Conservation (phyloP, 2,329 filamentous ascomycete genomes). For the Trichoderma sp. region DNA sequence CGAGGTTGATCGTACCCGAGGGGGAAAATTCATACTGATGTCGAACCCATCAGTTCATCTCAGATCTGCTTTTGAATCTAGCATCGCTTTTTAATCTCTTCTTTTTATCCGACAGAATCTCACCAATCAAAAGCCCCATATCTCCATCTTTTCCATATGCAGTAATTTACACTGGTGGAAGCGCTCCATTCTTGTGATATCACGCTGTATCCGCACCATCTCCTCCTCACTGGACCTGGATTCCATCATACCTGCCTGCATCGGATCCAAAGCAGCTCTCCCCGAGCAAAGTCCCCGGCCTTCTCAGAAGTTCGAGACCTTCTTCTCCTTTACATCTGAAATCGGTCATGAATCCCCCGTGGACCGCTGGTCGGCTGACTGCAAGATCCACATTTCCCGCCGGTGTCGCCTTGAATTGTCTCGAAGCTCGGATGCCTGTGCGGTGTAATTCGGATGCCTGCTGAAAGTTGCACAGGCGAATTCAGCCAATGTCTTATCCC, state of each 20-base stretch:
- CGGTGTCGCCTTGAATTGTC: slow-evolving; percentile 13
- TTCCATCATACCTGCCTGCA: background rate
- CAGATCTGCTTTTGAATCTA: background rate
- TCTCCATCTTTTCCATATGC: background rate
- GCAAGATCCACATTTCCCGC: slow-evolving; percentile 15
- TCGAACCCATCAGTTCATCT: background rate
- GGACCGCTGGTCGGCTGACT: slow-evolving; percentile 13
- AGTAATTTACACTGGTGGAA: background rate
- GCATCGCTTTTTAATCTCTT: background rate
- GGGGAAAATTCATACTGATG: background rate
- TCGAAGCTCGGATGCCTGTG: background rate
- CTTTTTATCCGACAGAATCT: background rate
- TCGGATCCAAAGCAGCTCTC: background rate
- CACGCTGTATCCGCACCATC: background rate
- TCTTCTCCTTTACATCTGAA: background rate
- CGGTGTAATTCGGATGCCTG: background rate
- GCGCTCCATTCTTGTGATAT: background rate
- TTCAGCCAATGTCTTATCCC: no score
- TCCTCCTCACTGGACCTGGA: background rate
- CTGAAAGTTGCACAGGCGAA: background rate
- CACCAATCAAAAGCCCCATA: background rate
- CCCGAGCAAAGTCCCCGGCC: background rate
- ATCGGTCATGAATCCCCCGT: background rate
- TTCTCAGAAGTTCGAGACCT: background rate
- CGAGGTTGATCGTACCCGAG: background rate